A percentile compares a stretch with the other conserved stretches of the same genome.
Evolutionary conservation across 163 green algal genomes (phyloP).

Genomic region (Coccomyxa subellipsoidea): DNA sequence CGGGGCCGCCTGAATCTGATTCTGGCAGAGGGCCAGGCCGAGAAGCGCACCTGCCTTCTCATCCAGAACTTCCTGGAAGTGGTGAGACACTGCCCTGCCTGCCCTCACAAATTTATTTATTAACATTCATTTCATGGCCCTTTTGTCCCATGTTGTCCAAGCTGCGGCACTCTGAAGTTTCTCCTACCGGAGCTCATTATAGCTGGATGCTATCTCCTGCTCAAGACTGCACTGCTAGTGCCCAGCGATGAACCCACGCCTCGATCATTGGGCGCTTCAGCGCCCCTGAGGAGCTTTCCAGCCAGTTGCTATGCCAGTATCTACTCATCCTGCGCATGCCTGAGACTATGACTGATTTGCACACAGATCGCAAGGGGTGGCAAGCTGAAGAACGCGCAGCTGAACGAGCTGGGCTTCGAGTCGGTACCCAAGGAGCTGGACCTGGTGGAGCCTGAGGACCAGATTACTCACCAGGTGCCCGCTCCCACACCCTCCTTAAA

Average conservation of each 20-base stretch:
- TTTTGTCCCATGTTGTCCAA: too few species aligned
- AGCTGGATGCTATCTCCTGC: too few species aligned
- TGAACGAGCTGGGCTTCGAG: not conserved
- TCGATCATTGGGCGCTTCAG: too few species aligned
- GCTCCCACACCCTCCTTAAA: not conserved
- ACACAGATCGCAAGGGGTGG: not conserved
- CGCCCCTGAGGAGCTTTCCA: too few species aligned
- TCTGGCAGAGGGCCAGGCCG: constrained; percentile 86
- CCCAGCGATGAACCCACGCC: too few species aligned
- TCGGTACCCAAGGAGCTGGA: constrained; percentile 79
- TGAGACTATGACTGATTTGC: not conserved
- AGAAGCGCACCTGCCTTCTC: constrained; percentile 86
- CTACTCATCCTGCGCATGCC: too few species aligned
- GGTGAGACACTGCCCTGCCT: not conserved
- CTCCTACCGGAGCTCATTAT: too few species aligned
- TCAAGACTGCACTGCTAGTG: too few species aligned
- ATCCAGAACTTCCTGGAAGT: constrained; percentile 68
- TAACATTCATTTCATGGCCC: not conserved
- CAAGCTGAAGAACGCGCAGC: not conserved
- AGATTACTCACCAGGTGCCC: constrained; percentile 88
- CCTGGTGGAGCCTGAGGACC: constrained; percentile 91
- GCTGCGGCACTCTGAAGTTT: too few species aligned
- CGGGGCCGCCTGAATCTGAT: constrained; percentile 88
- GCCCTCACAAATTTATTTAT: not conserved
- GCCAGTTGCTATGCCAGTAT: too few species aligned